These are phyloP conservation scores for Candida nonsorbophila DNA, from an alignment of 805 yeast species.

Conservation along the genomic window DNA sequence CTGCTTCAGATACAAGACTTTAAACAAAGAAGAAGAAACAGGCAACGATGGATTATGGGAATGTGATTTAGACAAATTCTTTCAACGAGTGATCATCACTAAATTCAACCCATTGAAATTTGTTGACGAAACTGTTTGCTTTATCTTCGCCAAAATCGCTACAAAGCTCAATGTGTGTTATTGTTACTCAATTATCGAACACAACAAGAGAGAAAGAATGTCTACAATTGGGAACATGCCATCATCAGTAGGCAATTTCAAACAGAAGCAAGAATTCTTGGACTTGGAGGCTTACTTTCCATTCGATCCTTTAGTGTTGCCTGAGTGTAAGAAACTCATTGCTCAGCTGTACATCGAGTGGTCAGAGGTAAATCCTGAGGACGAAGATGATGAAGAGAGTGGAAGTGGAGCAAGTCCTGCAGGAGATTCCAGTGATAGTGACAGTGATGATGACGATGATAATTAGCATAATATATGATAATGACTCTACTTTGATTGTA, in stretches of 20 bases:
- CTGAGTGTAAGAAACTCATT: conserved; percentile 51
- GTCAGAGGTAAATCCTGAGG: conserved; percentile 54
- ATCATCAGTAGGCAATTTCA: conserved; percentile 35
- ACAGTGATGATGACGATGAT: conserved; percentile 2
- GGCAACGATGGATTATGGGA: conserved; percentile 50
- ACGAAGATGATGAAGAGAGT: conserved; percentile 49
- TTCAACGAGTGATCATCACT: conserved; percentile 78
- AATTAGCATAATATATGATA: conserved; percentile 2
- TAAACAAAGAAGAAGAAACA: conserved; percentile 18
- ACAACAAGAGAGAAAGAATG: conserved; percentile 71
- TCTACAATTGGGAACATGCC: conserved; percentile 32
- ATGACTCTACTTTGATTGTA: background rate
- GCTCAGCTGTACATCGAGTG: conserved; percentile 64
- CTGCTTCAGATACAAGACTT: conserved; percentile 72
- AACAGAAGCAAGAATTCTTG: conserved; percentile 73
- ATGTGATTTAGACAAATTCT: conserved; percentile 74
- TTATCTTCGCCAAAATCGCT: conserved; percentile 89
- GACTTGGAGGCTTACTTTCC: conserved; percentile 96
- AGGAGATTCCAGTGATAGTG: conserved; percentile 15
- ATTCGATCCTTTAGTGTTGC: conserved; percentile 83
- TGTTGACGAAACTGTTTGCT: conserved; percentile 89
- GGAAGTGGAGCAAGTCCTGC: conserved; percentile 19
- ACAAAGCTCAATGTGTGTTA: conserved; percentile 86
- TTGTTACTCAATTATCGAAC: conserved; percentile 89
- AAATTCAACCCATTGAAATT: conserved; percentile 90